Evolutionary conservation across 1,284 basidiomycete species (phyloP).

Genomic region (Inonotus hispidus): DNA sequence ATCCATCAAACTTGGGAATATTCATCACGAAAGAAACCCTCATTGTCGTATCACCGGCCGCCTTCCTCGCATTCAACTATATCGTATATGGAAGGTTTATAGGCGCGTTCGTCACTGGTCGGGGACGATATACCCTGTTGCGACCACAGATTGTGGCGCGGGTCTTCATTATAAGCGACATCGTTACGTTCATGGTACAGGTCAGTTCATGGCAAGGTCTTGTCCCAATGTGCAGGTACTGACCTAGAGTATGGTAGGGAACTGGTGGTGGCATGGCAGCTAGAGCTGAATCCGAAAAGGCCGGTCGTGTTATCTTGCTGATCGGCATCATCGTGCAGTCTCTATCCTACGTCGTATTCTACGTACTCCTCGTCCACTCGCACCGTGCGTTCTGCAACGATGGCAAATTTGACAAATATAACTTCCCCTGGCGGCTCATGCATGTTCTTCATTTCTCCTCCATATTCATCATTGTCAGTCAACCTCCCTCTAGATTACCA

Average conservation of each 20-base stretch:
- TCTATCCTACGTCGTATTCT: constrained; percentile 16
- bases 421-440: constrained; percentile 1
- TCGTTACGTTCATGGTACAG: constrained; percentile 12
- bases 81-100: constrained; percentile 16
- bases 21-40: constrained; percentile 11
- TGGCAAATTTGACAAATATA: neutral
- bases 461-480: constrained; percentile 16
- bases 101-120: neutral
- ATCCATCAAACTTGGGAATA: neutral
- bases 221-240: constrained; percentile 11
- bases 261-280: neutral
- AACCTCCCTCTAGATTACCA: neutral
- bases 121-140: neutral
- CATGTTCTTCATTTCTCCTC: constrained; percentile 18
- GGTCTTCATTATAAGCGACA: constrained; percentile 15
- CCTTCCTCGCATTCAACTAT: constrained; percentile 18
- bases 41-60: constrained; percentile 7
- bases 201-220: constrained; percentile 1
- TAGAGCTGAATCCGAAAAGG: neutral
- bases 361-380: constrained; percentile 4
- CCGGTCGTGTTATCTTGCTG: constrained; percentile 2
- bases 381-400: constrained; percentile 6
- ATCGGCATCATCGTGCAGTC: constrained; percentile 15
- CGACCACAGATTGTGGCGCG: neutral
- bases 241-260: constrained; percentile 12